Evolutionary conservation across 345 rosid species (phyloP), one percentile per base, ranked within the genome.

Genomic region (Excoecaria agallocha): DNA sequence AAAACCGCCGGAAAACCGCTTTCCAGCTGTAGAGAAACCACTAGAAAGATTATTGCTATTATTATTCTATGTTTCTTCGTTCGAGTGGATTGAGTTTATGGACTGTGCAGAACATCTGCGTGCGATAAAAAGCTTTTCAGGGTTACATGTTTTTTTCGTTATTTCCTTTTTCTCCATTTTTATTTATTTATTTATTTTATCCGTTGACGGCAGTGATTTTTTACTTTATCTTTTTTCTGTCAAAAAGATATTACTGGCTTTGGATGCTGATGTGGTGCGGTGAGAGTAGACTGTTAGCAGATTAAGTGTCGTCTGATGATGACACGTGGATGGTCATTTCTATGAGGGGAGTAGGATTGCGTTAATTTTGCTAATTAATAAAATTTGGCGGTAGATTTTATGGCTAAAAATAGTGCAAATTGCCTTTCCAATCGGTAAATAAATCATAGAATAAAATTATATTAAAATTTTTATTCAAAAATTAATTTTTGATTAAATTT

Each of bases 201-300:
- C 72, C 20, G 72, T 69, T 69, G 72, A 69, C 72, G 48, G 60
- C 17, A 45, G 11, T 16, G 43, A 49, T 12, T 50, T 68, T 30
- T 30, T 30, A 0, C 30, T 30, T 30, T 30, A 0, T 30, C 30
- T 30, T 30, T 30, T 30, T 30, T 30, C 30, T 30, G 1, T 30
- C 30, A 5, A 43, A 61, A 61, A 19, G 25, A n/a, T 5, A 55
- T 19, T 1, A 51, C 8, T 0, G 20, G 24, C 57, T 1, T 4
- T 52, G 20, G 57, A 19, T 22, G 50, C 25, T 17, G 62, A 64
- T 13, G 50, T 41, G 68, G 50, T 15, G 48, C 51, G 51, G 48
- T 64, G 51, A 64, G 16, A 39, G 11, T 8, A 39, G 25, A 20
- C 30, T 64, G 51, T 37, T 22, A 0, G 25, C 15, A 7, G 62